Conservation (phyloP, 495 filamentous ascomycete species). For the Tuber aestivum region DNA sequence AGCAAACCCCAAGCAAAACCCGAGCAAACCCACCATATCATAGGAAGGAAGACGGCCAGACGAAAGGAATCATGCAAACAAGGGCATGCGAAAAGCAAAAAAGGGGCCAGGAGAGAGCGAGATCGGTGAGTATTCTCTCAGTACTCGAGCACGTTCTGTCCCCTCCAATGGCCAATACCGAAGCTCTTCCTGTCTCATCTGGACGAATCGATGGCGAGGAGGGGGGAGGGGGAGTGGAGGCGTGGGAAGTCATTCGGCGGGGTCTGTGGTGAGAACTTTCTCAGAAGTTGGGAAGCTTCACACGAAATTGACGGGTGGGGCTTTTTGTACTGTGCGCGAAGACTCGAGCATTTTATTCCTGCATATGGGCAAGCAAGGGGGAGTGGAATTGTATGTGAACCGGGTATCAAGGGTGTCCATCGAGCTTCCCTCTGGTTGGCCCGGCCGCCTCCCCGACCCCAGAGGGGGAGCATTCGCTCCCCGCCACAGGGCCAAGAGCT, state of each 20-base stretch:
- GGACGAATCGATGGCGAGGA: background rate
- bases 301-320: background rate
- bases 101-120: background rate
- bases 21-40: background rate
- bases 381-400: background rate
- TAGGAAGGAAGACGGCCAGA: background rate
- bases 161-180: background rate
- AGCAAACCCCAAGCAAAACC: too few relatives aligned
- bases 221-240: background rate
- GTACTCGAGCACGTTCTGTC: background rate
- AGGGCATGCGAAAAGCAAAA: background rate
- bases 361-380: background rate
- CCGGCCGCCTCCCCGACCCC: background rate
- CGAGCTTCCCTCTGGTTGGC: background rate
- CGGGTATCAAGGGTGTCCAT: background rate
- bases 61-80: background rate
- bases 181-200: background rate
- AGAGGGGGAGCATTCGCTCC: background rate
- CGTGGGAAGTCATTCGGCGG: background rate
- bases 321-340: background rate
- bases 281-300: background rate
- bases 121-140: background rate
- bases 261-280: slow-evolving; percentile 1
- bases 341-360: background rate
- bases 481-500: background rate